Base-by-base conservation (phyloP, 1,284 basidiomycete genomes). In the Moesziomyces sp. region DNA sequence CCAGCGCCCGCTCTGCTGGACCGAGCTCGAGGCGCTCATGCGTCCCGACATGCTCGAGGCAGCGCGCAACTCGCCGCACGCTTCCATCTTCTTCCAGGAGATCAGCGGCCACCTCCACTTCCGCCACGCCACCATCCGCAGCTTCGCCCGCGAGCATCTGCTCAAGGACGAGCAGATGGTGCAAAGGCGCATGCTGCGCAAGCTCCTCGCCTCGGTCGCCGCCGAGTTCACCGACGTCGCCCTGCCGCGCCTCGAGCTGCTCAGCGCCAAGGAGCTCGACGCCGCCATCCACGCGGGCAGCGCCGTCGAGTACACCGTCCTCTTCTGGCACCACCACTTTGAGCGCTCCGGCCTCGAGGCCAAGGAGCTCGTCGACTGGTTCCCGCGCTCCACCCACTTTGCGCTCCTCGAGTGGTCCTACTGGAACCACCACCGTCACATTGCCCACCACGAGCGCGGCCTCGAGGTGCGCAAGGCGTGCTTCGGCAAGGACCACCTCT, bases 191-290 rank as follows among this genome's bases (percentile, higher is more conserved):
- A 46, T 65, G 14, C 43, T 74, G 21, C 64, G 47, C 47, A 64
- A 57, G 43, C 74, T 78, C 53, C 46, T 55, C 1, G 28, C 52
- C 2, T 77, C 76, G 18, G 76, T 77, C 52, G 56, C 59, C 3
- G 76, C 79, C 38, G 50, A 81, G 9, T 65, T 81, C 1, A 24
- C 62, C 3, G 58, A 79, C 55, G 57, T 52, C 21, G 58, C 73
- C 1, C 18, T 52, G 2, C 53, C 79, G 3, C 53, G 61, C 14
- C 61, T 58, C 44, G 18, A 60, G 46, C 21, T 48, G 46, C 23
- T 42, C 16, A 8, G 18, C 19, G 57, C 77, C 13, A 42, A 52
- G 10, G 44, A 34, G 16, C 48, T 77, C 46, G 62, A 57, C 16
- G 49, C 63, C 51, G 74, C 76, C 3, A 49, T 83, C 5, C 13